phyloP scores from a whole-genome alignment of 2,329 filamentous ascomycete genomes.

The Phyllosticta ampelicida region DNA sequence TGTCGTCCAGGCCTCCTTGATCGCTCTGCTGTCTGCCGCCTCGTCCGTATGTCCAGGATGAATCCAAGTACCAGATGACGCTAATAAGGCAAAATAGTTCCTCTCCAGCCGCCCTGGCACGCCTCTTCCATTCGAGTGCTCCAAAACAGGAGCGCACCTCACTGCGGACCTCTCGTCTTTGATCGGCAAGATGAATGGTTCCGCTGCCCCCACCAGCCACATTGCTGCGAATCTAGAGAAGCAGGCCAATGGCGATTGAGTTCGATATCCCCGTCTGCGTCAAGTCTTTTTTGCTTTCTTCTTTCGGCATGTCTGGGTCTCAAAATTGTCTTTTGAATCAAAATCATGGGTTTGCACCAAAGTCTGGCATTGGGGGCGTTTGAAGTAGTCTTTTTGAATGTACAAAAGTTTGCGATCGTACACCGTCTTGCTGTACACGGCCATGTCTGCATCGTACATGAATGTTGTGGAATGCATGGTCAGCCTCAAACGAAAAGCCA shows the following conservation, averaged over 20 bases:
- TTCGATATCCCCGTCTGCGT: background rate
- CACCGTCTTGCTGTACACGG: background rate
- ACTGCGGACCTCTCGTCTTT: conserved; percentile 17
- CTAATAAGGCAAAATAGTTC: conserved; percentile 44
- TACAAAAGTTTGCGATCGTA: background rate
- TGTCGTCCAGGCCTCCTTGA: conserved; percentile 79
- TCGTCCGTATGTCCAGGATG: conserved; percentile 56
- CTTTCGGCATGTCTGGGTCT: background rate
- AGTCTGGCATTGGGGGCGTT: background rate
- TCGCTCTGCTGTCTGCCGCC: conserved; percentile 74
- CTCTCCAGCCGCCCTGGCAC: conserved; percentile 59
- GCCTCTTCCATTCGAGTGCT: conserved; percentile 52
- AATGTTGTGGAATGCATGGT: too few relatives aligned
- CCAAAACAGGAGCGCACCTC: conserved; percentile 21
- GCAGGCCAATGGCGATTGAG: conserved; percentile 7
- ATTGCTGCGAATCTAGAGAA: conserved; percentile 10
- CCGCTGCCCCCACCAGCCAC: background rate
- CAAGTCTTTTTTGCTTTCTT: background rate
- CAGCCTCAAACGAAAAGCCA: too few relatives aligned
- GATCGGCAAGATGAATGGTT: conserved; percentile 8
- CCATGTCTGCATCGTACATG: background rate
- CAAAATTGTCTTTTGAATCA: background rate
- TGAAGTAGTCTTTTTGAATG: background rate
- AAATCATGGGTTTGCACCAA: background rate
- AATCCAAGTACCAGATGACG: background rate